These are phyloP conservation scores for Clathrus columnatus DNA, from an alignment of 768 basidiomycete species.

Conservation along the genomic window DNA sequence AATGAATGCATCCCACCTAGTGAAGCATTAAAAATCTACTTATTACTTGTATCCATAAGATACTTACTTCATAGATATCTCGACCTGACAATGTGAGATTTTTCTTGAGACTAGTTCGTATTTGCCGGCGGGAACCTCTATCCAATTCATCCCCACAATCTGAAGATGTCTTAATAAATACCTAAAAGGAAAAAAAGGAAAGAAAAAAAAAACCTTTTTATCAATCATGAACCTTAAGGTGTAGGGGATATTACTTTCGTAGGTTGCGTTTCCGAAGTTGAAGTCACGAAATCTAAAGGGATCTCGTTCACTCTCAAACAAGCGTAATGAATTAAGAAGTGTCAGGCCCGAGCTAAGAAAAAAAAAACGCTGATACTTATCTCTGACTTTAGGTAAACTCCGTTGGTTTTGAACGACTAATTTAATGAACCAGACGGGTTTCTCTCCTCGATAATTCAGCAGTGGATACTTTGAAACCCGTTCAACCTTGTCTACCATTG, in stretches of 20 bases:
- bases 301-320: constrained; percentile 54
- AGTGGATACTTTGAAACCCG: constrained; percentile 61
- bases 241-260: constrained; percentile 91
- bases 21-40: constrained; percentile 2
- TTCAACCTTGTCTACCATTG: constrained; percentile 43
- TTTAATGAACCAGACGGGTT: constrained; percentile 73
- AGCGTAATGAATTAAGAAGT: constrained; percentile 23
- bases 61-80: constrained; percentile 65
- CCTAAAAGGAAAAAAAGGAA: not conserved
- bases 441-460: constrained; percentile 86
- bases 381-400: constrained; percentile 81
- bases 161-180: constrained; percentile 22
- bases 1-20: constrained; percentile 75
- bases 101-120: constrained; percentile 61
- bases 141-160: constrained; percentile 99
- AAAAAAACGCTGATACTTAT: constrained; percentile 42
- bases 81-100: constrained; percentile 82
- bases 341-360: constrained; percentile 36
- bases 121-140: constrained; percentile 79
- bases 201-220: constrained; percentile 52
- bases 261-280: constrained; percentile 56
- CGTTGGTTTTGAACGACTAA: constrained; percentile 67
- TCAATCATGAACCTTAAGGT: constrained; percentile 97
- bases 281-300: constrained; percentile 60
- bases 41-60: not conserved